Base-by-base conservation (phyloP, 371 early-diverging fungal species). In the Mucor saturninus region DNA sequence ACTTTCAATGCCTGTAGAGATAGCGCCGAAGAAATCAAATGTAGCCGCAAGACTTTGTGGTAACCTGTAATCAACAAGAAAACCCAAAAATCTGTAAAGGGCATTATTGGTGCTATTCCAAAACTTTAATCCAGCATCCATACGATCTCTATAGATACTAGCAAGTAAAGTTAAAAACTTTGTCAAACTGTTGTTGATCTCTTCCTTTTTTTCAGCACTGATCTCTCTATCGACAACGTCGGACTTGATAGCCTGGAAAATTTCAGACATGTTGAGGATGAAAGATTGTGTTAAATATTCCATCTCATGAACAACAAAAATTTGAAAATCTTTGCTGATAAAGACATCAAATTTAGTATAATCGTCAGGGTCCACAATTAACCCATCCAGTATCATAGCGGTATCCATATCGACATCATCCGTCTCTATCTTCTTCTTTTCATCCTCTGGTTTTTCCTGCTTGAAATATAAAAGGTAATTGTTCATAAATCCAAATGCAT, bases 51-150 rank as follows among this genome's bases (percentile, higher is more conserved):
- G 54, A 50, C 61, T 60, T 3, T 61, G 50, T 4, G 66, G 49
- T 4, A 62, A 45, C 32, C 63, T 67, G 6, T 68, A 61, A 10
- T 83, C 83, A 0, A 86, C 70, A 21, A 87, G 86, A 85, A 90
- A 91, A 54, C 85, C 85, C 43, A 95, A 54, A 65, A 96, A 93
- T 28, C 83, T 77, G 35, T 84, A 81, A 56, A 93, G 76, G 13
- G 86, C 74, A 35, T 65, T 71, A 55, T 81, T 76, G 6, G 28
- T 26, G 11, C 67, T 73, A 14, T 74, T 63, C 94, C 95, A 95
- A 73, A 89, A 95, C 5, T 75, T 76, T 7, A 89, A 61, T 0
- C 93, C 94, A 3, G 88, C 85, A 57, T 93, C 90, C 1, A 87
- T 83, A 4, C 90, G 73, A 54, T 89, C 86, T n/a, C 83, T 68